Evolutionary conservation across 2,329 filamentous ascomycete genomes (phyloP).

Genomic region (Xylaria digitata): DNA sequence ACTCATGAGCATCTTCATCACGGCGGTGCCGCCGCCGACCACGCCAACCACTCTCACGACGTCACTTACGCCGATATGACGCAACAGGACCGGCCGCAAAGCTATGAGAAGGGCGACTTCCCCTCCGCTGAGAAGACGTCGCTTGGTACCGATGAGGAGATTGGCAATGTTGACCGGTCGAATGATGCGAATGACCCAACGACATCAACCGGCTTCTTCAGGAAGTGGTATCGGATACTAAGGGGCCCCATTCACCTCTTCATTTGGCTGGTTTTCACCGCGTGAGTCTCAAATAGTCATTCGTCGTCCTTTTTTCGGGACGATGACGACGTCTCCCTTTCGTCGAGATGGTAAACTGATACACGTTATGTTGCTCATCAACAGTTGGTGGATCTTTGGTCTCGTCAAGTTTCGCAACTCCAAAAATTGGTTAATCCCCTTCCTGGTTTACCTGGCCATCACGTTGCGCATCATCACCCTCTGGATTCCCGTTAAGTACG

Average conservation of each 20-base stretch:
- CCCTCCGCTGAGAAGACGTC: conserved; percentile 50
- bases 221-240: conserved; percentile 57
- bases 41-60: conserved; percentile 54
- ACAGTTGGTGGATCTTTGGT: conserved; percentile 56
- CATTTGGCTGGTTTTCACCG: conserved; percentile 54
- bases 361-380: conserved; percentile 25
- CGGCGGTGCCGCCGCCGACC: conserved; percentile 50
- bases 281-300: conserved; percentile 47
- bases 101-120: conserved; percentile 55
- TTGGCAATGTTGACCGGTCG: conserved; percentile 47
- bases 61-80: conserved; percentile 60
- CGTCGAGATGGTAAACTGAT: conserved; percentile 29
- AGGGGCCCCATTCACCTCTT: conserved; percentile 58
- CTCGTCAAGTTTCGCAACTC: conserved; percentile 73
- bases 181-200: conserved; percentile 39
- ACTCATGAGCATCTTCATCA: conserved; percentile 59
- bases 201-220: conserved; percentile 40
- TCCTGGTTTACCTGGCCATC: conserved; percentile 82
- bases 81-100: conserved; percentile 49
- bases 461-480: conserved; percentile 79
- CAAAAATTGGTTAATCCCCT: conserved; percentile 85
- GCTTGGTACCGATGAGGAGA: conserved; percentile 48
- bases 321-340: neutral
- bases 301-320: neutral
- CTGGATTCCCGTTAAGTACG: conserved; percentile 74